Base-by-base conservation (phyloP, 345 rosid genomes). In the Nasturtium officinale region DNA sequence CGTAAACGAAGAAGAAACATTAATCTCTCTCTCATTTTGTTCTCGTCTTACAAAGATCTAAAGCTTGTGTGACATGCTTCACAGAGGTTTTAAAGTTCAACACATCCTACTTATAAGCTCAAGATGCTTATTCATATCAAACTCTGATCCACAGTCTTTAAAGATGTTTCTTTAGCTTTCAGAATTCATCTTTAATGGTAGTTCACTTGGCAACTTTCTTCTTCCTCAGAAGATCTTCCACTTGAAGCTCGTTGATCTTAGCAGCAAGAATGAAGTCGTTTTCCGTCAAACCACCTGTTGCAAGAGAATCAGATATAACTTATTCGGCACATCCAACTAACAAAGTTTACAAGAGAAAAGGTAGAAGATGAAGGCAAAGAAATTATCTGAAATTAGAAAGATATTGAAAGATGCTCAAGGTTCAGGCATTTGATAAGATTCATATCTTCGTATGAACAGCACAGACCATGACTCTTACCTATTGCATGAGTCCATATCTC, bases 401-500 rank as follows among this genome's bases (percentile, higher is more conserved):
- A 63, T 63, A 11, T 5, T 29, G 32, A 30, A 40, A 42, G 58
- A 54, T 40, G 67, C 12, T 43, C 3, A 10, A 53, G 51, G 26
- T n/a, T 40, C 74, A 68, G 10, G 40, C 48, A 52, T 9, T 16
- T 67, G 11, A 61, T 67, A 43, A 43, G 29, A 61, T 51, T 61
- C 29, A 59, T 52, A 60, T 75, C 48, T 51, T 68, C 55, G 23
- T 25, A 43, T 53, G 37, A 61, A 26, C 59, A 56, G 21, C 33
- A 18, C 2, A 74, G 28, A 53, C 53, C 55, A 58, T 23, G 46
- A n/a, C 67, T 13, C 86, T 88, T 77, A 90, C 99, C 99, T 73
- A 87, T 83, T 2, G 96, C 87, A 83, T 91, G 98, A 0, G 99
- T 91, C 90, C 99, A 90, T 78, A 91, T 88, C 82, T 95, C 99